Evolutionary conservation across 139 green algal genomes (phyloP).

Genomic region (Volvox reticuliferus): DNA sequence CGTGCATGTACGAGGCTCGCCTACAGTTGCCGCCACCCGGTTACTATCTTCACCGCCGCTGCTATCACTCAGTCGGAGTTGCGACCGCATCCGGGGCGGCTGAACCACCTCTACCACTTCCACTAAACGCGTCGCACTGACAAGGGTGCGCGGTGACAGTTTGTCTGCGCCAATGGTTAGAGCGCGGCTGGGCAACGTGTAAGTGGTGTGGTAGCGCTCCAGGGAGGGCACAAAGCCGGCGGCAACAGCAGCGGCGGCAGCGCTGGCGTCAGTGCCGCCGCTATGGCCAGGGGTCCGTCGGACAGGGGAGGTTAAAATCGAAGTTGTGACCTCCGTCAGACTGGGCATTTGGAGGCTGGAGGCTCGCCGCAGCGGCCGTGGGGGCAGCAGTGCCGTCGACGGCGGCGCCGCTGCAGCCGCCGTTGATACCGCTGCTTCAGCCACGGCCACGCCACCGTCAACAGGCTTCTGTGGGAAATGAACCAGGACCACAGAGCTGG

Average conservation of each 20-base stretch:
- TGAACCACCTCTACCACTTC: conserved; percentile 46
- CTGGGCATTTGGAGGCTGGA: background rate
- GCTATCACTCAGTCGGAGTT: background rate
- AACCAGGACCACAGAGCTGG: conserved; percentile 10
- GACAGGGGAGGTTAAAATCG: too few relatives aligned
- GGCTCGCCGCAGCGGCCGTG: background rate
- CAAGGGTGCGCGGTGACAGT: background rate
- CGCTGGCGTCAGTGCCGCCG: background rate
- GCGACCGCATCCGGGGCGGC: background rate
- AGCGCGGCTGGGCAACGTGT: conserved; percentile 19
- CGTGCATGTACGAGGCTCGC: background rate
- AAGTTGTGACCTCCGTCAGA: background rate
- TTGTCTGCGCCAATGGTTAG: background rate
- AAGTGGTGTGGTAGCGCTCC: conserved; percentile 37
- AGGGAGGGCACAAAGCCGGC: background rate
- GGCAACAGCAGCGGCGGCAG: background rate
- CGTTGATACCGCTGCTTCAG: too few relatives aligned
- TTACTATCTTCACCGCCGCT: background rate
- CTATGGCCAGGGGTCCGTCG: background rate
- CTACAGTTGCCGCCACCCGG: background rate
- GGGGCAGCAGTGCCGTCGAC: background rate
- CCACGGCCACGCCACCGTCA: background rate
- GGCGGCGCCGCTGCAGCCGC: background rate
- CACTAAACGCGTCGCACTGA: conserved; percentile 1
- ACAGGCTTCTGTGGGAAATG: background rate